Evolutionary conservation across 306 rosid genomes (phyloP), one percentile per base, ranked within the genome.

Genomic region (Malus fusca): DNA sequence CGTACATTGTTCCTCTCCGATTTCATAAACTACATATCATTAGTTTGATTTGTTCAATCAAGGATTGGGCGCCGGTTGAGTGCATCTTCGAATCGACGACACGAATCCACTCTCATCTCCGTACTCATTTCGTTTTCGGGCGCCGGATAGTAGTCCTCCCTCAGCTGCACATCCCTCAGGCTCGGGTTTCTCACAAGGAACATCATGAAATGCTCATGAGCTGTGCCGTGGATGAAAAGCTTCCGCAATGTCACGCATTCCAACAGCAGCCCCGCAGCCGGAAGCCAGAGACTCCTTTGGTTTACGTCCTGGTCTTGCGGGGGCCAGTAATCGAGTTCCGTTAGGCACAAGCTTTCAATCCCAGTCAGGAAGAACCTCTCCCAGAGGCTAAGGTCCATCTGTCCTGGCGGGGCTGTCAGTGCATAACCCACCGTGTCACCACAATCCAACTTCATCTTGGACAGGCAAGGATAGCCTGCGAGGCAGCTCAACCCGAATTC

Each of bases 111-210:
- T 77, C 97, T 90, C 97, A 93, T 93, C 82, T 91, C 98, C 30
- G 96, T 91, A 65, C 97, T 94, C 93, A 78, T 91, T 80, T 94
- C 97, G 46, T 87, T 90, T 78, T 87, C 97, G 0, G 97, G 97
- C 1, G 97, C 98, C 0, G 98, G 96, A 68, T 91, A 90, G 80
- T 91, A 91, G 82, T 92, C 96, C 73, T 73, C 93, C 75, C 97
- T 82, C 40, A 90, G 86, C 74, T 90, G 97, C 51, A 90, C 96
- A 71, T 94, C 97, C 78, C 98, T 86, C 25, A 87, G 77, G 77
- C 84, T 82, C 2, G 80, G 87, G 42, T 83, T 87, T 33, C 79
- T 75, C 6, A 91, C 91, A 21, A 93, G 88, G 78, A 90, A 88
- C 74, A 62, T 86, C 90, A 93, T 87, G 83, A 93, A 93, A 85